Base-by-base conservation (phyloP, 441 rosid genomes). In the Pelargonium citronellum region DNA sequence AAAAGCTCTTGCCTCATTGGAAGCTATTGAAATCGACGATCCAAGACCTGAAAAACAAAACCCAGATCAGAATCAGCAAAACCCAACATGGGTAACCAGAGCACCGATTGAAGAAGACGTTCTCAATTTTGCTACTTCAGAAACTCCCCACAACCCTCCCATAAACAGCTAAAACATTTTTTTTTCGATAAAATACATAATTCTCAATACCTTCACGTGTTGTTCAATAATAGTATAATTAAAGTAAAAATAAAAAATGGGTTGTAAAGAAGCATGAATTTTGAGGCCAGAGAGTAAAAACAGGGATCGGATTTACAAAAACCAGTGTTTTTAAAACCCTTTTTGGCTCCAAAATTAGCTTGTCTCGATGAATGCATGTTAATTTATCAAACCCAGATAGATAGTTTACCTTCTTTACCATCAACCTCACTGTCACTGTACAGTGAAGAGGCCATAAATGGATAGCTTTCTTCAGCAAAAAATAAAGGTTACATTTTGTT, bases 261-360 rank as follows among this genome's bases (percentile, higher is more conserved):
- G 63, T 19, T 57, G 63, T 57, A 57, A 57, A 57, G 19, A 57
- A 57, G 20, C 17, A 17, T 19, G 63, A 57, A 57, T 17, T 57
- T 57, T 57, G 63, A 57, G 63, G 63, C 63, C 63, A 57, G 12
- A 57, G 63, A 57, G 27, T 24, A 7, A 57, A 57, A 57, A 57
- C 27, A 57, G 63, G 63, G 63, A 57, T 57, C 20, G 27, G 63
- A 57, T 57, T 57, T 24, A 57, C 63, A 24, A 10, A 57, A 57
- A 57, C 63, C 63, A 19, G 63, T 57, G 63, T 16, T 51, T 51
- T 51, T 51, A 16, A 51, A 13, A 16, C 58, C 16, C 8, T 16
- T 51, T 51, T 51, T 51, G 19, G 19, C 20, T 51, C 58, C 58
- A 51, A 51, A 51, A 51, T 51, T 51, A 51, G 58, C 16, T 15